These are phyloP conservation scores for Exophiala aquamarina DNA, from an alignment of 2,329 filamentous ascomycete genomes.

Conservation along the genomic window DNA sequence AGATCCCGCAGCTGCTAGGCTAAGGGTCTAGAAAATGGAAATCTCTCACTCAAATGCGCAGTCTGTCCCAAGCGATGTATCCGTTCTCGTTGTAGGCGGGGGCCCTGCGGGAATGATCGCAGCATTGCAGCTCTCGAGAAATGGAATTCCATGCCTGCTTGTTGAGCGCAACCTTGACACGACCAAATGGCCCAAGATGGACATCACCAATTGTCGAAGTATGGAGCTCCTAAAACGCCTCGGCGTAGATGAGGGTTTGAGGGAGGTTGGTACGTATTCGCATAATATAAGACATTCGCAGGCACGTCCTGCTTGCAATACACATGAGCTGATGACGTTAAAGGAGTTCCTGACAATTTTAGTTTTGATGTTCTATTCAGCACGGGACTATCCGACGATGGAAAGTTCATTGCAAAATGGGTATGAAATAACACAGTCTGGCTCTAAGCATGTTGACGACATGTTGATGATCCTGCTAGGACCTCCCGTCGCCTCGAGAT, in stretches of 20 bases:
- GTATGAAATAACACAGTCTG: too few species aligned
- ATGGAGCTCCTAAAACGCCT: conserved; percentile 34
- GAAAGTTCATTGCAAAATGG: conserved; percentile 3
- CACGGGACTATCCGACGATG: conserved; percentile 4
- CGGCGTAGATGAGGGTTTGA: conserved; percentile 1
- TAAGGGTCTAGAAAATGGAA: too few species aligned
- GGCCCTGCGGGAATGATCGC: conserved; percentile 30
- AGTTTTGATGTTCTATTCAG: conserved; percentile 9
- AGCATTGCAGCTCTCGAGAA: conserved; percentile 22
- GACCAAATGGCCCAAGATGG: conserved; percentile 41
- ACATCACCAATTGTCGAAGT: conserved; percentile 34
- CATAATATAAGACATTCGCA: too few species aligned
- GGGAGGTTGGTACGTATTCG: not conserved
- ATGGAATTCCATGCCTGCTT: conserved; percentile 26
- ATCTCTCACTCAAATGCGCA: too few species aligned
- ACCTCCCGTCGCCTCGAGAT: conserved; percentile 4
- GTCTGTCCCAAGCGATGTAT: not conserved
- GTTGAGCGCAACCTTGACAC: conserved; percentile 30
- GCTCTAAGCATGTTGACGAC: too few species aligned
- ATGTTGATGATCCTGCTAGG: not conserved
- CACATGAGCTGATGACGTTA: not conserved
- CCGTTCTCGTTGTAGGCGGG: conserved; percentile 27
- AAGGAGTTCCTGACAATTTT: conserved; percentile 5
- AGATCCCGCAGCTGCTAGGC: too few species aligned
- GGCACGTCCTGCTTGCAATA: not conserved